A percentile compares a stretch with the other conserved stretches of the same genome.
Evolutionary conservation across 225 moss, liverwort and hornwort species (phyloP).

Genomic region (Bryoerythrophyllum caledonicum): DNA sequence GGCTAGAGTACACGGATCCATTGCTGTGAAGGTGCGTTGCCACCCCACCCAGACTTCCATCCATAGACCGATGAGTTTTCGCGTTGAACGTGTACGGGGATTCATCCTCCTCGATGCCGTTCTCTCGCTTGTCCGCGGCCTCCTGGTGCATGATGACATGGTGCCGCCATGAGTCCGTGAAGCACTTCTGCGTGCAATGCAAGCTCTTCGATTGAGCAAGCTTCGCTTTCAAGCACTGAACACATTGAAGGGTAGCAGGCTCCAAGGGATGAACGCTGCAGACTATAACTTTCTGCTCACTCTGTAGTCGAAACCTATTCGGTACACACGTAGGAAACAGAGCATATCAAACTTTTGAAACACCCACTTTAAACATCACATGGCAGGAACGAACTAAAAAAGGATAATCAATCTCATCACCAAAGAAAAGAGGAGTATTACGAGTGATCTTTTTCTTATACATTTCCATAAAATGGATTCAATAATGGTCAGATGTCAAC

Average conservation of each 20-base stretch:
- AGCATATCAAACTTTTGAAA: slow-evolving; percentile 16
- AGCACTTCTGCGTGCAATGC: slow-evolving; percentile 94
- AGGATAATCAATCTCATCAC: too few species aligned
- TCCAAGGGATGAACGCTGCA: slow-evolving; percentile 94
- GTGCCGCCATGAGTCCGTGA: slow-evolving; percentile 94
- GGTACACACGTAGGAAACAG: slow-evolving; percentile 12
- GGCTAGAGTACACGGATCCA: slow-evolving; percentile 68
- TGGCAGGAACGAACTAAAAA: neutral
- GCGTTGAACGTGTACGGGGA: slow-evolving; percentile 41
- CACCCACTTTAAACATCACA: neutral
- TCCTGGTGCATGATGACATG: slow-evolving; percentile 91
- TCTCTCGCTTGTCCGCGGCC: slow-evolving; percentile 86
- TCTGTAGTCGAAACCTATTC: slow-evolving; percentile 83
- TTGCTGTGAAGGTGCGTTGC: slow-evolving; percentile 41
- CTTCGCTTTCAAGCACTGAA: slow-evolving; percentile 88
- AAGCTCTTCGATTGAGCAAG: slow-evolving; percentile 88
- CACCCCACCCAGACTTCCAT: slow-evolving; percentile 45
- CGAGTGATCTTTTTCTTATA: neutral
- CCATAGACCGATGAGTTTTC: slow-evolving; percentile 43
- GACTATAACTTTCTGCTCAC: slow-evolving; percentile 85
- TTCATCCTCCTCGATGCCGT: slow-evolving; percentile 90
- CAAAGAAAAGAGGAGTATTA: neutral
- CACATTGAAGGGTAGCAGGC: slow-evolving; percentile 92
- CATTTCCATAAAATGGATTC: neutral
- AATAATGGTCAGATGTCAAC: neutral